A percentile compares a stretch with the other conserved stretches of the same genome.
phyloP scores from a whole-genome alignment of 2,329 filamentous ascomycete species.

The Cordyceps farinosa region DNA sequence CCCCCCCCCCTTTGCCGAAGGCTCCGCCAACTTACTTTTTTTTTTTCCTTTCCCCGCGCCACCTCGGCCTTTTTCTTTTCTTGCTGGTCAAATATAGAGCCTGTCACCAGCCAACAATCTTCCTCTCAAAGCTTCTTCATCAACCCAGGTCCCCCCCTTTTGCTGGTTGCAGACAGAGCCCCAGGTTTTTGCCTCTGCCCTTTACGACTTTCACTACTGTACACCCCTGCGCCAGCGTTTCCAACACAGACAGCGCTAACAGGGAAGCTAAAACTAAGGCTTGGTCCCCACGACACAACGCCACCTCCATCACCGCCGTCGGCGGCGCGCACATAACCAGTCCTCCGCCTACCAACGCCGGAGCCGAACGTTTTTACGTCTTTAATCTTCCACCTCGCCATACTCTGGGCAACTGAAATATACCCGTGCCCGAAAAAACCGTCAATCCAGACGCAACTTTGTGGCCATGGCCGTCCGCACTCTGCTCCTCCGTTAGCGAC shows the following conservation, averaged over 20 bases:
- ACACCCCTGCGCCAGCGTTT: not conserved
- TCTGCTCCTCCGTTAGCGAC: not conserved
- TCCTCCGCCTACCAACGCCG: not conserved
- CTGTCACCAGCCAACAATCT: too few species aligned
- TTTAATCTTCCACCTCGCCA: not conserved
- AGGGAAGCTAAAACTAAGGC: not conserved
- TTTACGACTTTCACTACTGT: not conserved
- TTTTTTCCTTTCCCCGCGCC: too few species aligned
- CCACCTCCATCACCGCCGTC: slow-evolving; percentile 2
- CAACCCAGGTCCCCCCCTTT: too few species aligned
- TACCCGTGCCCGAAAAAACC: not conserved
- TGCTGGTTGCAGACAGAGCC: not conserved
- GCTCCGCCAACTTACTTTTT: too few species aligned
- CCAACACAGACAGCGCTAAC: not conserved
- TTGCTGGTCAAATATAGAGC: too few species aligned
- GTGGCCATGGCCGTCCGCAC: slow-evolving; percentile 3
- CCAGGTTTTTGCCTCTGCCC: not conserved
- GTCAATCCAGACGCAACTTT: slow-evolving; percentile 1
- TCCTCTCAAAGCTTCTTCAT: too few species aligned
- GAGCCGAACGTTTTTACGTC: not conserved
- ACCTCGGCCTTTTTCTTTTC: too few species aligned
- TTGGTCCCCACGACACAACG: slow-evolving; percentile 4
- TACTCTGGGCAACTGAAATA: too few species aligned
- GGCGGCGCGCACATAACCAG: not conserved
- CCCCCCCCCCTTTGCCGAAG: too few species aligned